A percentile compares a stretch with the other conserved stretches of the same genome.
phyloP scores from a whole-genome alignment of 1,284 basidiomycete species.

The Microbotryum silenes-acaulis region DNA sequence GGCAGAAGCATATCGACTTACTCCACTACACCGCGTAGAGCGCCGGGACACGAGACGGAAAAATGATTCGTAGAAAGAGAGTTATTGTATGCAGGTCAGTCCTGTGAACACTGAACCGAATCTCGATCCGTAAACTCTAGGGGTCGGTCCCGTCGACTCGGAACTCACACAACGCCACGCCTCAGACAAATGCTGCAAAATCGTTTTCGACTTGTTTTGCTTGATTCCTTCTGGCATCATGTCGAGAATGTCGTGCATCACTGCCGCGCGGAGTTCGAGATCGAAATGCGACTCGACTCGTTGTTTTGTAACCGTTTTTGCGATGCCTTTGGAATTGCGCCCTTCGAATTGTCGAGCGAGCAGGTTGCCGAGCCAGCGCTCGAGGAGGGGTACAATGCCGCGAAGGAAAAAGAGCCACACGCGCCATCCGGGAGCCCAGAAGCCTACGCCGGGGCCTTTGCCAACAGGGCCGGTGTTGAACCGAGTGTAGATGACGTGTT shows the following conservation, averaged over 20 bases:
- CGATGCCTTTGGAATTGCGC: slow-evolving; percentile 80
- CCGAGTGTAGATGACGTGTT: slow-evolving; percentile 86
- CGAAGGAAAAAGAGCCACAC: slow-evolving; percentile 99
- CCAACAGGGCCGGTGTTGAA: slow-evolving; percentile 99
- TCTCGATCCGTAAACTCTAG: not conserved
- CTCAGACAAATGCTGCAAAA: slow-evolving; percentile 92
- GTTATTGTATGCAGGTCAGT: not conserved
- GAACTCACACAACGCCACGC: slow-evolving; percentile 64
- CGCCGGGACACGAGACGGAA: not conserved
- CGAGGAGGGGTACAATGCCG: slow-evolving; percentile 93
- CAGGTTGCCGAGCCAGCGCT: slow-evolving; percentile 95
- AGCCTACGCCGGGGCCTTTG: slow-evolving; percentile 97
- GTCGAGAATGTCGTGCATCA: slow-evolving; percentile 94
- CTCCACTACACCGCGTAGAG: no score
- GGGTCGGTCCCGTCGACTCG: not conserved
- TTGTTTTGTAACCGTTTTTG: slow-evolving; percentile 89
- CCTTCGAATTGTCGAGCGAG: slow-evolving; percentile 96
- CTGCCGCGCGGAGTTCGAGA: slow-evolving; percentile 90
- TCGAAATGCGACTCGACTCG: slow-evolving; percentile 98
- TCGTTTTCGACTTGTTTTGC: slow-evolving; percentile 98
- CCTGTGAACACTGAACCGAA: not conserved
- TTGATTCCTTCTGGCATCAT: slow-evolving; percentile 99
- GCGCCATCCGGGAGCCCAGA: slow-evolving; percentile 99
- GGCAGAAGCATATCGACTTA: no score
- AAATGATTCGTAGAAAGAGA: not conserved